phyloP scores from a whole-genome alignment of 805 yeast species.

The Saturnispora kantuleensis region DNA sequence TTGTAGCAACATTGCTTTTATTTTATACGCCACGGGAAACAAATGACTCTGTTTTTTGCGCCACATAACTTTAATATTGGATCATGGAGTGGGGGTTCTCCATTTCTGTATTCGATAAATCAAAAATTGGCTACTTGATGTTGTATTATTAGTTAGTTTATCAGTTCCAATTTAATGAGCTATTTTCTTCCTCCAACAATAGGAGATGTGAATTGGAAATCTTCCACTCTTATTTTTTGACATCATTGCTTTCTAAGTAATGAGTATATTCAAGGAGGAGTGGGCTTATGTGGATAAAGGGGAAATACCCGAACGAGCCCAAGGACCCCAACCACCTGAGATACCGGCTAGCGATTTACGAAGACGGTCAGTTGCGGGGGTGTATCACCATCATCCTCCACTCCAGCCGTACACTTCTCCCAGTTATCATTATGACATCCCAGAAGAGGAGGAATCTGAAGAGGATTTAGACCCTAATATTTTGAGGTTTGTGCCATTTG shows the following conservation, averaged over 20 bases:
- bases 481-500: not conserved
- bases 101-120: too few relatives aligned
- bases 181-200: too few relatives aligned
- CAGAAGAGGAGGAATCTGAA: not conserved
- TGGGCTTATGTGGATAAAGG: constrained; percentile 5
- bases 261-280: constrained; percentile 8
- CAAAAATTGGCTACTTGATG: too few relatives aligned
- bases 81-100: too few relatives aligned
- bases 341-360: constrained; percentile 13
- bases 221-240: not conserved
- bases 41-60: too few relatives aligned
- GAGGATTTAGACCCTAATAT: not conserved
- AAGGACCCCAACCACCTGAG: constrained; percentile 21
- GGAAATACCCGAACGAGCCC: constrained; percentile 24
- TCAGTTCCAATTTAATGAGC: too few relatives aligned
- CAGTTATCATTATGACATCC: not conserved
- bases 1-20: not conserved
- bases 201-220: too few relatives aligned
- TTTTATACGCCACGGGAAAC: not conserved
- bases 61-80: too few relatives aligned
- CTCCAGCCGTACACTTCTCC: too few relatives aligned
- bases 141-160: too few relatives aligned
- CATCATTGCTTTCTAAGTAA: not conserved
- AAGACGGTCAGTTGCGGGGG: constrained; percentile 26
- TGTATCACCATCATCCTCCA: constrained; percentile 13